Evolutionary conservation across 805 yeast genomes (phyloP).

Genomic region (Starmerella stellata): DNA sequence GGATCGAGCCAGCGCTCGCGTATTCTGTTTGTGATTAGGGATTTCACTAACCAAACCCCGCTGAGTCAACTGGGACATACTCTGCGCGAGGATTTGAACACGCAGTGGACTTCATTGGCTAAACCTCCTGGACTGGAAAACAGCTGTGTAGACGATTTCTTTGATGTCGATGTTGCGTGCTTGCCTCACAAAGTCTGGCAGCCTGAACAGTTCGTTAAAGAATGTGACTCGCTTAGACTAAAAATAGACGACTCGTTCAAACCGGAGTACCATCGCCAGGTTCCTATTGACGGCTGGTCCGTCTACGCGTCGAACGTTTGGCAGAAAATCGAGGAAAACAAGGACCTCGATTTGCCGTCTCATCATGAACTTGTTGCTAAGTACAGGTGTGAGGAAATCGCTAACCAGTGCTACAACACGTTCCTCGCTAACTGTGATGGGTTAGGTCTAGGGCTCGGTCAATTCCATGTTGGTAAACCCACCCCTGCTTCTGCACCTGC

Average conservation of each 20-base stretch:
- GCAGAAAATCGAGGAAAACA: conserved; percentile 84
- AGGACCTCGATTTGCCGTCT: conserved; percentile 89
- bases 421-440: conserved; percentile 27
- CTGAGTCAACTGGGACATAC: conserved; percentile 50
- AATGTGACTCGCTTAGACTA: conserved; percentile 46
- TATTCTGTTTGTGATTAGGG: conserved; percentile 71
- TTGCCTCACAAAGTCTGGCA: conserved; percentile 74
- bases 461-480: too few relatives aligned
- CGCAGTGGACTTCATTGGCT: conserved; percentile 59
- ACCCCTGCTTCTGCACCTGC: too few relatives aligned
- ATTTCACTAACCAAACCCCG: conserved; percentile 78
- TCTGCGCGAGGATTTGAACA: conserved; percentile 47
- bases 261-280: conserved; percentile 55
- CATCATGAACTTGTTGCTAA: conserved; percentile 90
- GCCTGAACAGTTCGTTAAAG: conserved; percentile 46
- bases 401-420: conserved; percentile 32
- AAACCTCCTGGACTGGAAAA: conserved; percentile 51
- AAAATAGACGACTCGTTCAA: conserved; percentile 37
- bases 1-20: conserved; percentile 28
- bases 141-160: conserved; percentile 50
- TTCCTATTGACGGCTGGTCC: conserved; percentile 95
- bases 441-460: conserved; percentile 18
- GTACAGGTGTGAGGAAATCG: conserved; percentile 84
- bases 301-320: conserved; percentile 78
- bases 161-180: conserved; percentile 66